These are phyloP conservation scores for Annona squamosa DNA, from an alignment of 164 flowering plant genomes.

Conservation along the genomic window DNA sequence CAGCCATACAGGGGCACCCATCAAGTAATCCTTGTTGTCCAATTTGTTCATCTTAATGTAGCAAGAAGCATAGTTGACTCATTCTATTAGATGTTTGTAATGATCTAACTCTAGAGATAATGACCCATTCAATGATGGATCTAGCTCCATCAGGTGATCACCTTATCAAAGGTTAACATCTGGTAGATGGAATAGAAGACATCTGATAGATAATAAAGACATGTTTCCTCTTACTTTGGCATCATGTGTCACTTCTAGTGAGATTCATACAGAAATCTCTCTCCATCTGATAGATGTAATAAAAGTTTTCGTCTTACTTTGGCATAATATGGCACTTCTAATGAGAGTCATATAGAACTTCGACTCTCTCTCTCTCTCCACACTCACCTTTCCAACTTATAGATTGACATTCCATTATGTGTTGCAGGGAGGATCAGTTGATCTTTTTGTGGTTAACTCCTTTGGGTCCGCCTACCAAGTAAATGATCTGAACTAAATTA, in stretches of 20 bases:
- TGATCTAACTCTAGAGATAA: neutral
- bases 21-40: neutral
- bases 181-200: neutral
- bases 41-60: neutral
- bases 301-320: neutral
- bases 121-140: neutral
- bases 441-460: constrained; percentile 91
- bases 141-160: neutral
- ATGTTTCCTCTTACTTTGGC: neutral
- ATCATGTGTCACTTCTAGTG: neutral
- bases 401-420: neutral
- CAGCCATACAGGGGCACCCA: neutral
- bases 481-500: constrained; percentile 10
- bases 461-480: constrained; percentile 96
- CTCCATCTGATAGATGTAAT: neutral
- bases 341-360: no score
- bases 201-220: neutral
- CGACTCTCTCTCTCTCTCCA: neutral
- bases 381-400: neutral
- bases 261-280: neutral
- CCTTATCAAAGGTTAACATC: neutral
- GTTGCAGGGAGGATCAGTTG: constrained; percentile 76
- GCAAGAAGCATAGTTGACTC: neutral
- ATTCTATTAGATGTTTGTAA: neutral
- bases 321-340: neutral